These are phyloP conservation scores for Wickerhamomyces queroliae DNA, from an alignment of 805 yeast species.

Conservation along the genomic window DNA sequence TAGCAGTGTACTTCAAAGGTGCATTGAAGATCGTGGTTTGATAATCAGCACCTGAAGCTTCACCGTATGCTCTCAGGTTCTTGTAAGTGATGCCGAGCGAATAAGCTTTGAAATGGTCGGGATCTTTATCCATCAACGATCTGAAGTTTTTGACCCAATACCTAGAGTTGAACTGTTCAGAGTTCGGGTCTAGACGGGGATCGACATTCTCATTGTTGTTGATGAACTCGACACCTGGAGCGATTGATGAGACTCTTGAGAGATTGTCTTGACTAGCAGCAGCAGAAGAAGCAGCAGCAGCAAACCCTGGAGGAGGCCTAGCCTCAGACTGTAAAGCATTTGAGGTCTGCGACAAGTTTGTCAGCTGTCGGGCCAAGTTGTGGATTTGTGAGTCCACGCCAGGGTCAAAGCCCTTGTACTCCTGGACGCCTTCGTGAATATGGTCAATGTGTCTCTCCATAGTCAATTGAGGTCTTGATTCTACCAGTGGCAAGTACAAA, in stretches of 20 bases:
- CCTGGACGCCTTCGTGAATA: no score
- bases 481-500: no score
- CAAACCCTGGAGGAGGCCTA: no score
- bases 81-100: constrained; percentile 54
- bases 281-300: no score
- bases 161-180: constrained; percentile 47
- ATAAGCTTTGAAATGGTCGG: constrained; percentile 53
- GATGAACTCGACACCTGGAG: constrained; percentile 36
- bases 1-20: constrained; percentile 19
- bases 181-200: constrained; percentile 51
- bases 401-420: no score
- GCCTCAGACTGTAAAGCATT: no score
- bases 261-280: constrained; percentile 4
- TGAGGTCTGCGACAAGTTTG: no score
- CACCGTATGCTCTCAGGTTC: constrained; percentile 56
- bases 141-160: constrained; percentile 63
- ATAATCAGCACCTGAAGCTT: constrained; percentile 55
- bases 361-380: no score
- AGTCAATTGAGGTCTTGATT: no score
- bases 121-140: constrained; percentile 44
- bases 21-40: constrained; percentile 53
- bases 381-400: no score
- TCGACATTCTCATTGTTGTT: constrained; percentile 24
- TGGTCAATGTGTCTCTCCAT: no score
- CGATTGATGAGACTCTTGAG: constrained; percentile 17